phyloP scores from a whole-genome alignment of 805 yeast species.

The Yarrowia keelungensis region DNA sequence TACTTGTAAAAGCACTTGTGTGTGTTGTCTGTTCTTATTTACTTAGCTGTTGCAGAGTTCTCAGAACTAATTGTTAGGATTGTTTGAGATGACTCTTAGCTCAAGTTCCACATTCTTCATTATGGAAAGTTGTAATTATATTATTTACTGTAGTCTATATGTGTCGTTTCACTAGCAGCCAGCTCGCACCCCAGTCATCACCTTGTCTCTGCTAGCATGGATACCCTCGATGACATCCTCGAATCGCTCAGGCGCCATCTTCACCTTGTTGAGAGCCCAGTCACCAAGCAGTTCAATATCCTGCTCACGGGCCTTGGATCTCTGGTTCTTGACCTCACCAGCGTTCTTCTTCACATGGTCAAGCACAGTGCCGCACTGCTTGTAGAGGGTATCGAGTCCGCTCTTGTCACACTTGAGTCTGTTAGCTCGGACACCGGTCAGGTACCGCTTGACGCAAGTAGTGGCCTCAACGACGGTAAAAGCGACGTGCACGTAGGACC shows the following conservation, averaged over 20 bases:
- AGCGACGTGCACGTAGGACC: conserved; percentile 47
- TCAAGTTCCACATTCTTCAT: too few relatives aligned
- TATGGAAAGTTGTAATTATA: too few relatives aligned
- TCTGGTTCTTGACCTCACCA: conserved; percentile 39
- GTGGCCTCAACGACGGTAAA: conserved; percentile 47
- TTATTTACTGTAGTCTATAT: too few relatives aligned
- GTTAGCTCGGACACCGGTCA: conserved; percentile 40
- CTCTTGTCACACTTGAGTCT: conserved; percentile 40
- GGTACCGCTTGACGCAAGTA: conserved; percentile 40
- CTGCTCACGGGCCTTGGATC: conserved; percentile 27
- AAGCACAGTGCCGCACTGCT: background rate
- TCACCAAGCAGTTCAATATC: conserved; percentile 38
- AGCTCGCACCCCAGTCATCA: conserved; percentile 20
- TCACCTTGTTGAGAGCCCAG: conserved; percentile 42
- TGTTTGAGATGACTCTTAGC: too few relatives aligned
- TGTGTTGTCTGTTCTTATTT: too few relatives aligned
- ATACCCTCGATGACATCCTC: conserved; percentile 43
- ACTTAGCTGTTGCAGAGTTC: too few relatives aligned
- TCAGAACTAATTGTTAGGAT: too few relatives aligned
- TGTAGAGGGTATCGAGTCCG: conserved; percentile 29
- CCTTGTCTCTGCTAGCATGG: conserved; percentile 18
- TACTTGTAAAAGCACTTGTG: too few relatives aligned
- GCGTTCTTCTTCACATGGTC: conserved; percentile 40
- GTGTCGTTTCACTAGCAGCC: background rate
- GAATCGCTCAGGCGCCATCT: conserved; percentile 39